Base-by-base conservation (phyloP, 2,329 filamentous ascomycete genomes). In the Sphaerostilbella broomeana region DNA sequence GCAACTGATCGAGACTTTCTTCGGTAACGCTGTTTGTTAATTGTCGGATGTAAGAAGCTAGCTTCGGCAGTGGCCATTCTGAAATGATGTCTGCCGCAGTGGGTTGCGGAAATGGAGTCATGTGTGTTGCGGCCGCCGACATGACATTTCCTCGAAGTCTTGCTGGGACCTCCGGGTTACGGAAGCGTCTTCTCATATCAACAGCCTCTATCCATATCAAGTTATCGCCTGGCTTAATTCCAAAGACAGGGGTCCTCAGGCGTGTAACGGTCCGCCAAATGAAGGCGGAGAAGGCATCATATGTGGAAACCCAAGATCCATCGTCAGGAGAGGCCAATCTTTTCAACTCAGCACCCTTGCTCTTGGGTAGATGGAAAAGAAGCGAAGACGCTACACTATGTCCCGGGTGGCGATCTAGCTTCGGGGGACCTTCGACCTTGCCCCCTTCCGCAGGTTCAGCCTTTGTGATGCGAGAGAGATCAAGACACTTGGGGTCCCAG, bases 21-120 rank as follows among this genome's bases (percentile, higher is more conserved):
- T 36, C 32, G 2, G 39, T 41, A 3, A 41, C 15, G 5, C 39
- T 41, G 26, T 41, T 6, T 1, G 39, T 41, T 31, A 41, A n/a
- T 12, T 17, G 13, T 1, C 39, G 39, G 1, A 41, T 4, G 13
- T 36, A 41, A 25, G 21, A 26, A 17, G 39, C 39, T 5, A 41
- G 4, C 21, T 30, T 25, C 12, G 33, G 37, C 16, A 41, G 12
- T 1, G 39, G 26, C 39, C 31, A 36, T 2, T 41, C 33, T 2
- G 39, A 41, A 1, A 41, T 31, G 16, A 41, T n/a, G 15, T 41
- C 25, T 31, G 26, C 39, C 12, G 30, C 19, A 2, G 39, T 41
- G 20, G 34, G 39, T 26, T 33, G 18, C 15, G 34, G 22, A 15
- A 36, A 16, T 11, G 31, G 33, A n/a, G 31, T 20, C 1, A 31